These are phyloP conservation scores for Populus trichocarpa DNA, from an alignment of 441 rosid genomes.

Conservation along the genomic window DNA sequence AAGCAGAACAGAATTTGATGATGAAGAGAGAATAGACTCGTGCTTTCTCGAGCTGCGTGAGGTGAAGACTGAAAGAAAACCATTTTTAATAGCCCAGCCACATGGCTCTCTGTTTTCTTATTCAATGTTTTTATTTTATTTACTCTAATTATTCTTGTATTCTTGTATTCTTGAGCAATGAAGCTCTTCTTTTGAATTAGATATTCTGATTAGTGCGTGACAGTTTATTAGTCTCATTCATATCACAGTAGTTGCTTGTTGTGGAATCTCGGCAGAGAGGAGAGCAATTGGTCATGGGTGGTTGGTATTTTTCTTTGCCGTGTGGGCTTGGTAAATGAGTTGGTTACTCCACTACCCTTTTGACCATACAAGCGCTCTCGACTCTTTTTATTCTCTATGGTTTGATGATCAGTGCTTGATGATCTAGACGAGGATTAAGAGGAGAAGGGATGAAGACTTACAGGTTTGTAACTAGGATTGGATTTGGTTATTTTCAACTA, in stretches of 20 bases:
- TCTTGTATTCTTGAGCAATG: not conserved
- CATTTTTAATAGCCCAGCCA: not conserved
- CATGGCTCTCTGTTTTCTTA: not conserved
- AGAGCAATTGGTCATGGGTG: not conserved
- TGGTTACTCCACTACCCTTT: not conserved
- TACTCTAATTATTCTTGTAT: not conserved
- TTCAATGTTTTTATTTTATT: no score
- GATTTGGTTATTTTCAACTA: not conserved
- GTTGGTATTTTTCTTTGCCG: not conserved
- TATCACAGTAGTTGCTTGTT: not conserved
- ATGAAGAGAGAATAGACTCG: constrained; percentile 21
- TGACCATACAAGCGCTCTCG: not conserved
- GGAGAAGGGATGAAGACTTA: not conserved
- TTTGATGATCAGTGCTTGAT: not conserved
- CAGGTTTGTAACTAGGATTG: not conserved
- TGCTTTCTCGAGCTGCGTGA: constrained; percentile 24
- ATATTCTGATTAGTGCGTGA: not conserved
- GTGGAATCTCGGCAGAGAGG: not conserved
- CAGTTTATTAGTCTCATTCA: not conserved
- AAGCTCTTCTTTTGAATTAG: not conserved
- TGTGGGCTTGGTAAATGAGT: not conserved
- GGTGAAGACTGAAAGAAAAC: not conserved
- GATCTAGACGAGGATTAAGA: not conserved
- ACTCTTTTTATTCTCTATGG: not conserved
- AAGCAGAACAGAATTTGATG: constrained; percentile 17